Evolutionary conservation across 140 eudicot genomes (phyloP), one percentile per base, ranked within the genome.

Genomic region (Oenanthe javanica): DNA sequence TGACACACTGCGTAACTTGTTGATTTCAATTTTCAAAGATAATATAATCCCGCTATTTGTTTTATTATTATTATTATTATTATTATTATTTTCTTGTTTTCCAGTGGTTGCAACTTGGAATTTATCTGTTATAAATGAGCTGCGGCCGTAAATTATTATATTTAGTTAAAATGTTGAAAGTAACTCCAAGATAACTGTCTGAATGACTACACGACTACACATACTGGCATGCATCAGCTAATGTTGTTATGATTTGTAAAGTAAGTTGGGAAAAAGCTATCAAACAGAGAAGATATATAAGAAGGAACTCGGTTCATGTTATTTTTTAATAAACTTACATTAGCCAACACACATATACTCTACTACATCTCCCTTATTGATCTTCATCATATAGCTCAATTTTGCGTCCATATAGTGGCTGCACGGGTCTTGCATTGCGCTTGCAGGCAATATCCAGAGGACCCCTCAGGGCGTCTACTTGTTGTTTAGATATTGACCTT

Each of bases 371-470:
- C 43, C 27, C 16, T 31, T 31, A 10, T 12, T 75, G 78, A 67
- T 13, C 50, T 23, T 48, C 87, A 77, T 89, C 89, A 75, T 83
- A 92, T 72, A 88, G 66, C 83, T 89, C 91, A 77, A 89, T 82
- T 21, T 51, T 57, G 71, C 97, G 85, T 80, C 91, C 94, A 8
- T 92, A 75, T 57, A 89, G 50, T 49, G 94, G 87, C 49, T 92
- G 97, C 57, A 84, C 83, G 0, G 97, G 97, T 72, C 94, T 88
- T 27, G 91, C 83, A 76, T 92, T 92, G 81, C 82, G 83, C 86
- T 89, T 92, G 84, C 91, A 89, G 48, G 76, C 83, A 82, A 76
- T 57, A 61, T 84, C 81, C 82, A 92, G 59, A 2, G 97, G 97
- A 63, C 89, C 92, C 83, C 76, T 81, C 72, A 92, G 67, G 36